Evolutionary conservation across 2,329 filamentous ascomycete species (phyloP), one percentile per base, ranked within the genome.

Genomic region (Lachnellula hyalina): DNA sequence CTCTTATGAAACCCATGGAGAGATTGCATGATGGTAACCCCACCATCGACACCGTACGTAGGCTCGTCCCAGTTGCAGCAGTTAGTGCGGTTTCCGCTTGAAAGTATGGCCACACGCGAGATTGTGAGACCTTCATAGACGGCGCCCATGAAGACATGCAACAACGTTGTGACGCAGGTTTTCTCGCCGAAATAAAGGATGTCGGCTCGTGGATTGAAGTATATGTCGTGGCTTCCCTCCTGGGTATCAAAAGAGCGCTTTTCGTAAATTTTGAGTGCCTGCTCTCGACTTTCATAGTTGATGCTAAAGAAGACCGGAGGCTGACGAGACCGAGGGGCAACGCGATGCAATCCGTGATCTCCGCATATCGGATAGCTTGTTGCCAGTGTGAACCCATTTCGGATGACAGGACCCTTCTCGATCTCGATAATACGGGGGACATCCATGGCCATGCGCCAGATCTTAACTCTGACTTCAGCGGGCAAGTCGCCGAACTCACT

Each of bases 151-250:
- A 23, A 25, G 6, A 47, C 7, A 1, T 38, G 2, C 1, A 54
- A 25, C 17, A 56, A 14, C 0, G 51, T 58, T 4, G 49, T 32
- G 2, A 53, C 32, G 17, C 58, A 60, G 12, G 51, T 54, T 1
- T 54, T 32, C 34, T 58, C 49, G 12, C 53, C 55, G 25, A 60
- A 55, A 15, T 50, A 53, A 4, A 60, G 14, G 21, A 55, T 51
- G 25, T 55, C 56, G 14, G 34, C 44, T 40, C 34, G 14, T 1
- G 53, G 47, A 14, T 58, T 55, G 21, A 36, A 58, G 28, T 51
- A 58, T 21, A 55, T 51, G 5, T 34, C 19, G n/a, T 21, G 41
- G 12, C 21, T 34, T 42, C 15, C 38, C n/a, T 17, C 14, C 12
- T 19, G 12, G 15, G 21, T 36, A n/a, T 50, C 52, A 25, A 54